These are phyloP conservation scores for Talaromyces sp. DNA, from an alignment of 2,329 filamentous ascomycete genomes.

Conservation along the genomic window DNA sequence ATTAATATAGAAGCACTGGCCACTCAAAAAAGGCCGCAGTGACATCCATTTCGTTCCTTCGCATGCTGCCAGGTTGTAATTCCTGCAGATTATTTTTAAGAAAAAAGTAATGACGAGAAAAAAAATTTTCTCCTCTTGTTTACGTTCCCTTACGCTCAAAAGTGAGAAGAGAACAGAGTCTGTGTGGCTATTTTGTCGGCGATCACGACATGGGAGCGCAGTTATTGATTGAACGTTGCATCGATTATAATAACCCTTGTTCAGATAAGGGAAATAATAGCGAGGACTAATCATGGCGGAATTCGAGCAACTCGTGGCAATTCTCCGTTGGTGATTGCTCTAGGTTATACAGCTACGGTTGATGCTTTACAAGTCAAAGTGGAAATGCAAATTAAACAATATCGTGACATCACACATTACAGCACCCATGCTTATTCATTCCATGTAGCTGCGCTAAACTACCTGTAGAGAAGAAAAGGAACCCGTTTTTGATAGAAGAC, in stretches of 20 bases:
- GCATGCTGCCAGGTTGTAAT: not conserved
- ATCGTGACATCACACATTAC: conserved; percentile 11
- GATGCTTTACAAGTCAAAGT: not conserved
- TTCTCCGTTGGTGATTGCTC: not conserved
- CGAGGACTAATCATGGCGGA: not conserved
- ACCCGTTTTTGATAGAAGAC: conserved; percentile 7
- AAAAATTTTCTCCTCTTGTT: not conserved
- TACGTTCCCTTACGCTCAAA: not conserved
- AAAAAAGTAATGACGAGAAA: not conserved
- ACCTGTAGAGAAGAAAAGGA: conserved; percentile 9
- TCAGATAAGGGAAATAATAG: not conserved
- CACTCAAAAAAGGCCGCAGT: not conserved
- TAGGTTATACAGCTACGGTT: not conserved
- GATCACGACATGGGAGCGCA: not conserved
- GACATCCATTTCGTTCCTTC: not conserved
- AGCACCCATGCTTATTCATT: conserved; percentile 13
- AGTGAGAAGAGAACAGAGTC: not conserved
- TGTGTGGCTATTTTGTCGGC: not conserved
- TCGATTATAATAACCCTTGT: not conserved
- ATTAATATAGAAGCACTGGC: not conserved
- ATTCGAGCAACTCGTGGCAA: not conserved
- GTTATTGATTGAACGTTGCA: not conserved
- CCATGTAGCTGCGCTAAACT: conserved; percentile 14
- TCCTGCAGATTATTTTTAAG: not conserved
- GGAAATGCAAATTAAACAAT: not conserved